Conservation (phyloP, 2,329 filamentous ascomycete species). For the Drechslera avenae region DNA sequence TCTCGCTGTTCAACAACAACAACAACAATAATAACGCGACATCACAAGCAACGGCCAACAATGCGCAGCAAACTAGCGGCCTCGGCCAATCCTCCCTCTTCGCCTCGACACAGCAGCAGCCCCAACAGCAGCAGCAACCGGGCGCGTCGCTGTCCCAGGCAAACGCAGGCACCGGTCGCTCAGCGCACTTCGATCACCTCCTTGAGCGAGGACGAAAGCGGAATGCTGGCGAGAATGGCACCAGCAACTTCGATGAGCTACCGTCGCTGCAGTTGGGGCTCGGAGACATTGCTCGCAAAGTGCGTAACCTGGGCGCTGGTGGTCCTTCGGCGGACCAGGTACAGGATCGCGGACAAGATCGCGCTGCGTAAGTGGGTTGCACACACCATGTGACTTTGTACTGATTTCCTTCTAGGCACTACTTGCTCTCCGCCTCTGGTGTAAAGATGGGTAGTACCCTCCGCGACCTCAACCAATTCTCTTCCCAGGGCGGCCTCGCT, state of each 20-base stretch:
- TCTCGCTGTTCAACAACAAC: conserved; percentile 33
- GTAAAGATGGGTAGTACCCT: conserved; percentile 86
- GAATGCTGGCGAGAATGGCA: conserved; percentile 67
- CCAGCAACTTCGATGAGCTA: conserved; percentile 70
- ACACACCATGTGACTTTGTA: neutral
- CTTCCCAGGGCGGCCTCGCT: conserved; percentile 68
- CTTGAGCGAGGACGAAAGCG: conserved; percentile 70
- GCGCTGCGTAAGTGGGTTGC: conserved; percentile 56
- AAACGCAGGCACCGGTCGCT: conserved; percentile 48
- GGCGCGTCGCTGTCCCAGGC: conserved; percentile 43
- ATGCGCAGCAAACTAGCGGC: conserved; percentile 38
- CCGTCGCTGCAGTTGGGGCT: conserved; percentile 89
- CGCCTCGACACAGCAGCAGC: conserved; percentile 35
- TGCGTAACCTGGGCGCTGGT: conserved; percentile 77
- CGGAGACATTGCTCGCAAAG: conserved; percentile 79
- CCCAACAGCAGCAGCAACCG: conserved; percentile 31
- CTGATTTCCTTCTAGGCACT: conserved; percentile 66
- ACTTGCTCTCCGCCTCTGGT: conserved; percentile 89
- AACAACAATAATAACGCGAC: conserved; percentile 30
- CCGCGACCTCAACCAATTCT: conserved; percentile 83
- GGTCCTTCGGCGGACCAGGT: conserved; percentile 62
- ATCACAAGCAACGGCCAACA: conserved; percentile 37
- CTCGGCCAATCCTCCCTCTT: conserved; percentile 37
- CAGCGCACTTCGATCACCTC: conserved; percentile 68
- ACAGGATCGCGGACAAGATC: conserved; percentile 48